Evolutionary conservation across 2,329 filamentous ascomycete species (phyloP).

Genomic region (Fusarium xyrophilum): DNA sequence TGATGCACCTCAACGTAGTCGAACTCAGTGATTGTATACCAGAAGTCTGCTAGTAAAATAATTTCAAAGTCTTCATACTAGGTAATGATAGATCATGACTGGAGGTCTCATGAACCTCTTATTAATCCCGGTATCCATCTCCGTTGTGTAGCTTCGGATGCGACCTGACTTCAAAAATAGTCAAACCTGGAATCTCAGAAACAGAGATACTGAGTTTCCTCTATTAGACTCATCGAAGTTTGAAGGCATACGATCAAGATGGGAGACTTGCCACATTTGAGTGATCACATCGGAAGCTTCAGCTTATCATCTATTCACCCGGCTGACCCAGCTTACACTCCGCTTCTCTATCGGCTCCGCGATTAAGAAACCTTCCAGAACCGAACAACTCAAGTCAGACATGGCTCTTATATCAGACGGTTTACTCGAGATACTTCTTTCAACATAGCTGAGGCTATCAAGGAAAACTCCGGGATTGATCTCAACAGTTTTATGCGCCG

Average conservation of each 20-base stretch:
- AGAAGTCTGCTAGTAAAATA: neutral
- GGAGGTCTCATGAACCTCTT: neutral
- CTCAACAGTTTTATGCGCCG: constrained; percentile 15
- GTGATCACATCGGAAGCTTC: constrained; percentile 23
- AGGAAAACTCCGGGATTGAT: neutral
- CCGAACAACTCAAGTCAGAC: constrained; percentile 23
- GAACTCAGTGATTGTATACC: neutral
- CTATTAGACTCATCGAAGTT: neutral
- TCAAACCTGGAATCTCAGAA: neutral
- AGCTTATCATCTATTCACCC: constrained; percentile 13
- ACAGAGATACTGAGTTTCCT: neutral
- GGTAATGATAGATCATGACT: neutral
- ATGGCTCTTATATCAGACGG: constrained; percentile 17
- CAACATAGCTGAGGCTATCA: neutral
- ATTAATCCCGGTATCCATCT: neutral
- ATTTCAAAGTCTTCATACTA: neutral
- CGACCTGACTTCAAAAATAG: neutral
- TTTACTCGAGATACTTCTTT: constrained; percentile 11
- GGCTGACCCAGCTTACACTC: constrained; percentile 25
- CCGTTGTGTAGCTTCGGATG: neutral
- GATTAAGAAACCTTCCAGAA: constrained; percentile 31
- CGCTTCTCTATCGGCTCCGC: constrained; percentile 27
- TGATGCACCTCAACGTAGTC: neutral
- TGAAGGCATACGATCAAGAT: neutral
- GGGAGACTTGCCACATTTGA: neutral